phyloP scores from a whole-genome alignment of 2,329 filamentous ascomycete genomes.

The Colletotrichum tanaceti region DNA sequence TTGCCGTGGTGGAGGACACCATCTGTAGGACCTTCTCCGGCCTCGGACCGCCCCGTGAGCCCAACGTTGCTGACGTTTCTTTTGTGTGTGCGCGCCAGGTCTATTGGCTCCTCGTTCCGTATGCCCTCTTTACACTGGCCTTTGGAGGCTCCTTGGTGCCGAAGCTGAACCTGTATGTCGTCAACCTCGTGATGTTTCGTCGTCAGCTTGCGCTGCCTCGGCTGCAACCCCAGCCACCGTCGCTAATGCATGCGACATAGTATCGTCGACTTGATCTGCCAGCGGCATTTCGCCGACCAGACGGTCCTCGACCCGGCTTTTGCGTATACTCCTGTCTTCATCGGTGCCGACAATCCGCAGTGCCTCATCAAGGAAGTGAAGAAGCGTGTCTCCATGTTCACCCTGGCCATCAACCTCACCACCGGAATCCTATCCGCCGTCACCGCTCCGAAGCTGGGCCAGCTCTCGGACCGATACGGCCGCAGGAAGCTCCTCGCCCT shows the following conservation, averaged over 20 bases:
- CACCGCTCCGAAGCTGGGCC: conserved; percentile 83
- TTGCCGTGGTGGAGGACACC: conserved; percentile 73
- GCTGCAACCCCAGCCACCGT: conserved; percentile 4
- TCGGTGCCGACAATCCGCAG: conserved; percentile 79
- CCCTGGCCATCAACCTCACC: conserved; percentile 78
- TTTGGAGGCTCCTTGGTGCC: conserved; percentile 89
- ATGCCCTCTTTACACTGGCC: conserved; percentile 83
- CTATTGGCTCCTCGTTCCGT: conserved; percentile 85
- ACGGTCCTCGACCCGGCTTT: conserved; percentile 68
- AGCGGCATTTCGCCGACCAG: conserved; percentile 80
- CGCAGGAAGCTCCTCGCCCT: conserved; percentile 79
- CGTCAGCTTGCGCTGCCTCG: not conserved
- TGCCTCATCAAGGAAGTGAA: conserved; percentile 86
- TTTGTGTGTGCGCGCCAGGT: conserved; percentile 62
- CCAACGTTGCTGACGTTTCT: conserved; percentile 22
- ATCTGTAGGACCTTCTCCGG: conserved; percentile 59
- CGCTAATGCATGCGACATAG: conserved; percentile 49
- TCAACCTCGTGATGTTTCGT: conserved; percentile 9
- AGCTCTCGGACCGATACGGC: conserved; percentile 88
- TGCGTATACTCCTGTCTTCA: conserved; percentile 71
- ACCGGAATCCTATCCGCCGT: conserved; percentile 83
- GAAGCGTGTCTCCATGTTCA: conserved; percentile 80
- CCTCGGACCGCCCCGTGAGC: conserved; percentile 5
- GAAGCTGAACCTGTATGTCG: conserved; percentile 79
- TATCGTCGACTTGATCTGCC: conserved; percentile 85